phyloP scores from a whole-genome alignment of 116 monocot genomes.

The Papilionanthe hybrid region DNA sequence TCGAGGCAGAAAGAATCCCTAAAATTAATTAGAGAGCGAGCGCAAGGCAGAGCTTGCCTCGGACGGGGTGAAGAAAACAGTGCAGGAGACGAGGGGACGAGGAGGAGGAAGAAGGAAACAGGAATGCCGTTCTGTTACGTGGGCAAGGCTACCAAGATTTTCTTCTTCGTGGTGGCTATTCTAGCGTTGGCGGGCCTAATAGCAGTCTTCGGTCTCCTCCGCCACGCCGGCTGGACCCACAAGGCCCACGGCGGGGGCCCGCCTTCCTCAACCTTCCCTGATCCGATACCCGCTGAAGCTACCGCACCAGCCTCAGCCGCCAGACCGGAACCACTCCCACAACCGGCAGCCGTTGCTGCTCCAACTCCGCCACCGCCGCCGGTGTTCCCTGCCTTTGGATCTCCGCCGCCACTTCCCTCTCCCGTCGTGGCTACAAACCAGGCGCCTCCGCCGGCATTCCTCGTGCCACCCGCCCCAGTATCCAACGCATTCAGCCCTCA shows the following conservation, averaged over 20 bases:
- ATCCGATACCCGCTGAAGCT: neutral
- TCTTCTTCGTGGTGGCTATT: constrained; percentile 19
- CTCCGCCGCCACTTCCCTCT: neutral
- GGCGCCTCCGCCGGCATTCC: constrained; percentile 9
- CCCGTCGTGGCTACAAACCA: neutral
- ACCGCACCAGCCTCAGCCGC: neutral
- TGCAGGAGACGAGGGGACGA: neutral
- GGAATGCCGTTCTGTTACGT: constrained; percentile 22
- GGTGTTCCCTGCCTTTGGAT: neutral
- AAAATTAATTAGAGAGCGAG: no score
- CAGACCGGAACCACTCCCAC: neutral
- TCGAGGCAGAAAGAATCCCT: no score
- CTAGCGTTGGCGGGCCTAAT: constrained; percentile 16
- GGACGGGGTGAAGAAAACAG: neutral
- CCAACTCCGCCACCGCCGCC: neutral
- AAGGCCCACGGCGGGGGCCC: constrained; percentile 2
- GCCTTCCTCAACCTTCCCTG: neutral
- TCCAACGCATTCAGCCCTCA: neutral
- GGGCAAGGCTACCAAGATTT: constrained; percentile 29
- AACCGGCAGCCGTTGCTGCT: neutral
- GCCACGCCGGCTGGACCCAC: constrained; percentile 6
- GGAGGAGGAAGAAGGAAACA: neutral
- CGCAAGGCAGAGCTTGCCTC: neutral
- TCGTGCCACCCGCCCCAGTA: neutral
- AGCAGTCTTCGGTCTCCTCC: constrained; percentile 23